These are phyloP conservation scores for Beauveria sp. DNA, from an alignment of 2,329 filamentous ascomycete genomes.

Conservation along the genomic window DNA sequence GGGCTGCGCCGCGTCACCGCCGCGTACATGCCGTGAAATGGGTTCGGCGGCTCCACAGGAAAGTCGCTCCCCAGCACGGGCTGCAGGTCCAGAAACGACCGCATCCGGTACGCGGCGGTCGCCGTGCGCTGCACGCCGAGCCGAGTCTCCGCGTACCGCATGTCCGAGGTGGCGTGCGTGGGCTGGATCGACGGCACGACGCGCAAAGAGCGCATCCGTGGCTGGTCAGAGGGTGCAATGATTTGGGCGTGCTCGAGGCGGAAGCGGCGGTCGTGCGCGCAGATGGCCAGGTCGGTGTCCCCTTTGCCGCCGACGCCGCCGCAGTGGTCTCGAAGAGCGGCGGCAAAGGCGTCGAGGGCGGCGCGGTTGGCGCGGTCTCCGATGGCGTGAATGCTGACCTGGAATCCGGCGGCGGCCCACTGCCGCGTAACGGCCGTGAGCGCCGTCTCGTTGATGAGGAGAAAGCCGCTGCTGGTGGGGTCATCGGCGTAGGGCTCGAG, in stretches of 20 bases:
- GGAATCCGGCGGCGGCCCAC: constrained; percentile 55
- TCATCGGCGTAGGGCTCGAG: constrained; percentile 63
- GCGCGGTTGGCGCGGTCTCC: constrained; percentile 61
- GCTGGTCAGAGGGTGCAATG: constrained; percentile 58
- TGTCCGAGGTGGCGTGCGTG: constrained; percentile 65
- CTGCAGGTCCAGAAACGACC: constrained; percentile 44
- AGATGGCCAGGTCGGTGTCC: constrained; percentile 31
- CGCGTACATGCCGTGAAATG: constrained; percentile 62
- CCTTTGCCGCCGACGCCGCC: constrained; percentile 20
- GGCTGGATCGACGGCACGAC: constrained; percentile 65
- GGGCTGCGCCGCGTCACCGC: constrained; percentile 56
- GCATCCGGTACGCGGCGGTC: constrained; percentile 59
- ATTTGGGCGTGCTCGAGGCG: constrained; percentile 67
- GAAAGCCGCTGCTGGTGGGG: constrained; percentile 51
- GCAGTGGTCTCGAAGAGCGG: constrained; percentile 47
- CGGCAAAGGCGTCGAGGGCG: constrained; percentile 55
- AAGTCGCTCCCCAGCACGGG: constrained; percentile 63
- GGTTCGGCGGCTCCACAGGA: constrained; percentile 61
- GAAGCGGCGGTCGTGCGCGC: constrained; percentile 50
- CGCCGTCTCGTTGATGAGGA: constrained; percentile 57
- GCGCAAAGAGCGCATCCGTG: constrained; percentile 47
- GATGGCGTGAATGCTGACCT: constrained; percentile 67
- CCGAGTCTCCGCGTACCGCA: constrained; percentile 55
- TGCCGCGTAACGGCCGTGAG: constrained; percentile 44
- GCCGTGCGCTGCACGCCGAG: constrained; percentile 49